phyloP scores from a whole-genome alignment of 352 stramenopile genomes.

The Paralagenidium karlingii region DNA sequence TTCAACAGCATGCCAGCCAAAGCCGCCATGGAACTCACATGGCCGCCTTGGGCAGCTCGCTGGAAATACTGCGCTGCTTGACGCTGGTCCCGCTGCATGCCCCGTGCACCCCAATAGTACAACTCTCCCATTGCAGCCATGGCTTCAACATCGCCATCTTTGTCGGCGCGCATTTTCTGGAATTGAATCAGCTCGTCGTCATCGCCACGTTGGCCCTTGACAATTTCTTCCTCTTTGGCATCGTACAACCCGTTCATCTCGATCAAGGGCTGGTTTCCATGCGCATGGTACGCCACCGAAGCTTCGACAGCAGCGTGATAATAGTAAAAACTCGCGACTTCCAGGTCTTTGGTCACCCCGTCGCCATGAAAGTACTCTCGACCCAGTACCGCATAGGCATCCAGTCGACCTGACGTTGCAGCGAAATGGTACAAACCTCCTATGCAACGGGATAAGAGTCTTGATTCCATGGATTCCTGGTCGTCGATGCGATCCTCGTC shows the following conservation, averaged over 20 bases:
- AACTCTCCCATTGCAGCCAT: slow-evolving; percentile 81
- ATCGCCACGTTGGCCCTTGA: slow-evolving; percentile 49
- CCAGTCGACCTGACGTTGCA: slow-evolving; percentile 20
- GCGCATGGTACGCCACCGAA: slow-evolving; percentile 35
- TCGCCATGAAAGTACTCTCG: slow-evolving; percentile 17
- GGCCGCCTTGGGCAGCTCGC: slow-evolving; percentile 36
- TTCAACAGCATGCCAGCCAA: slow-evolving; percentile 81
- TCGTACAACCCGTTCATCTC: slow-evolving; percentile 69
- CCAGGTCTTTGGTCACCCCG: slow-evolving; percentile 4
- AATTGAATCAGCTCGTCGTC: slow-evolving; percentile 83
- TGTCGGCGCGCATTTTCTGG: slow-evolving; percentile 63
- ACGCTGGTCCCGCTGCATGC: slow-evolving; percentile 51
- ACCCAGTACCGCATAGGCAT: slow-evolving; percentile 44
- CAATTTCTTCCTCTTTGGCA: slow-evolving; percentile 24
- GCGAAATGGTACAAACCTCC: slow-evolving; percentile 33
- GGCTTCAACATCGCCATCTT: slow-evolving; percentile 54
- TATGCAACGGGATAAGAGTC: no score
- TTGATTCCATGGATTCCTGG: no score
- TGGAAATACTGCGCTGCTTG: slow-evolving; percentile 67
- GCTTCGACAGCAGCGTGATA: slow-evolving; percentile 31
- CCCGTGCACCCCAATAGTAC: slow-evolving; percentile 82
- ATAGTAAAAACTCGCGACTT: slow-evolving; percentile 49
- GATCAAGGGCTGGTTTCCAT: slow-evolving; percentile 62
- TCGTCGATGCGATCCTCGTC: no score
- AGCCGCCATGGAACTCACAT: slow-evolving; percentile 44